A percentile compares a stretch with the other conserved stretches of the same genome.
These are phyloP conservation scores for Penicillium decumbens DNA, from an alignment of 2,329 filamentous ascomycete species.

Conservation along the genomic window DNA sequence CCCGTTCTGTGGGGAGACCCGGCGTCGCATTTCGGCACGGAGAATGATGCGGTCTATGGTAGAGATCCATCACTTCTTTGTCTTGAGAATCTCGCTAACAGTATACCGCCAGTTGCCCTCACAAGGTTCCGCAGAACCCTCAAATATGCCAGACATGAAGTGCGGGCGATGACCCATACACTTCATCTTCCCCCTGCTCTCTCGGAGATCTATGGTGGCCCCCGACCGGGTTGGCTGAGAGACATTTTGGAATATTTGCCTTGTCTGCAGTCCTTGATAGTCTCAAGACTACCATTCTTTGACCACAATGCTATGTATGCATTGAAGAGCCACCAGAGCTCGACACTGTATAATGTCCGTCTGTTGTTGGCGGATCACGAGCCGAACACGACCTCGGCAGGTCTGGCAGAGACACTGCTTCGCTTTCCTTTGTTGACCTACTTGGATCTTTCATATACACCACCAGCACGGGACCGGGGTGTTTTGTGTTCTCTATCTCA, in stretches of 20 bases:
- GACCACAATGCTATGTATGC: conserved; percentile 55
- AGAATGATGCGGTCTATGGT: conserved; percentile 59
- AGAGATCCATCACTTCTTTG: conserved; percentile 2
- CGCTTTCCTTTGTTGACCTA: conserved; percentile 54
- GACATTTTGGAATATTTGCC: conserved; percentile 57
- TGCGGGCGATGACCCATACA: conserved; percentile 57
- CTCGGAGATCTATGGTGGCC: conserved; percentile 58
- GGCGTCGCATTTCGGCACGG: conserved; percentile 57
- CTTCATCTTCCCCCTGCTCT: conserved; percentile 58
- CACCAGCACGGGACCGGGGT: conserved; percentile 45
- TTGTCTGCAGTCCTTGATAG: conserved; percentile 56
- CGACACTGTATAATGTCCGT: conserved; percentile 46
- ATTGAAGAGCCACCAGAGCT: conserved; percentile 34
- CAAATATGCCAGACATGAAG: conserved; percentile 49
- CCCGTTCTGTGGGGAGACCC: conserved; percentile 60
- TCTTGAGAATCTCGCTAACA: conserved; percentile 11
- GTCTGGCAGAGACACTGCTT: conserved; percentile 50
- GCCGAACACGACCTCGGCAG: conserved; percentile 54
- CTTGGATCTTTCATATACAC: conserved; percentile 55
- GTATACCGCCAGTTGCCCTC: conserved; percentile 47
- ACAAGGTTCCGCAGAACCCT: conserved; percentile 57
- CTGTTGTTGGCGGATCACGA: conserved; percentile 55
- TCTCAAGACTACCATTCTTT: conserved; percentile 57
- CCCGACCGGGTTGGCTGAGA: conserved; percentile 55
- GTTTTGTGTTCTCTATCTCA: conserved; percentile 48